Evolutionary conservation across 225 moss, liverwort and hornwort species (phyloP).

Genomic region (Physcomitrellopsis africana): DNA sequence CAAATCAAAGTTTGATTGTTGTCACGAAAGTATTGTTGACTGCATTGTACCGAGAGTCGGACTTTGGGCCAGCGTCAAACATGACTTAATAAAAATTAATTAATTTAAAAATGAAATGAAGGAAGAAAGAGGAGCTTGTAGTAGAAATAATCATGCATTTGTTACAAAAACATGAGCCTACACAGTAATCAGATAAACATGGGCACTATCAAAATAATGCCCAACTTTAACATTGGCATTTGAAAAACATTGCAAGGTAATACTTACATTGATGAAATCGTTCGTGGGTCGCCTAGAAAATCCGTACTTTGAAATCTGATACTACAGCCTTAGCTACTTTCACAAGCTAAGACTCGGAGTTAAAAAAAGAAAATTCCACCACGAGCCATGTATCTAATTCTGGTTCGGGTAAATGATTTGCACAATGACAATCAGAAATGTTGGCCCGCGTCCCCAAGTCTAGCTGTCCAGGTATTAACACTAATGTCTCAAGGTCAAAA

Average conservation of each 20-base stretch:
- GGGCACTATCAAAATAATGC: no score
- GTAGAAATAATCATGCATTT: no score
- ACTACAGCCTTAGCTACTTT: background rate
- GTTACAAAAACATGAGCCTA: no score
- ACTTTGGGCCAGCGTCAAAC: no score
- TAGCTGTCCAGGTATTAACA: background rate
- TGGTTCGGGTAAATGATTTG: constrained; percentile 9
- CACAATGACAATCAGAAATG: constrained; percentile 1
- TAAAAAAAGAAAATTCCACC: background rate
- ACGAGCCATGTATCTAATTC: background rate
- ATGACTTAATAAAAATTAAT: no score
- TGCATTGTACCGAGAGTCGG: no score
- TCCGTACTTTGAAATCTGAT: background rate
- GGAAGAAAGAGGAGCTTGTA: no score
- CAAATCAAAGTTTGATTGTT: no score
- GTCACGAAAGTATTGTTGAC: no score
- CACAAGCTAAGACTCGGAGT: background rate
- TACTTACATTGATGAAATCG: background rate
- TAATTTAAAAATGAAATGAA: no score
- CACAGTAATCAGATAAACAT: no score
- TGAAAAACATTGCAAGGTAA: background rate
- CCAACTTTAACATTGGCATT: background rate
- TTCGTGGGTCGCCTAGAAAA: background rate
- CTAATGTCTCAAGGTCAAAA: constrained; percentile 17
- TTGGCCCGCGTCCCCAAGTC: background rate